Evolutionary conservation across 768 basidiomycete species (phyloP).

Genomic region (Brasilioporus rufonigricans): DNA sequence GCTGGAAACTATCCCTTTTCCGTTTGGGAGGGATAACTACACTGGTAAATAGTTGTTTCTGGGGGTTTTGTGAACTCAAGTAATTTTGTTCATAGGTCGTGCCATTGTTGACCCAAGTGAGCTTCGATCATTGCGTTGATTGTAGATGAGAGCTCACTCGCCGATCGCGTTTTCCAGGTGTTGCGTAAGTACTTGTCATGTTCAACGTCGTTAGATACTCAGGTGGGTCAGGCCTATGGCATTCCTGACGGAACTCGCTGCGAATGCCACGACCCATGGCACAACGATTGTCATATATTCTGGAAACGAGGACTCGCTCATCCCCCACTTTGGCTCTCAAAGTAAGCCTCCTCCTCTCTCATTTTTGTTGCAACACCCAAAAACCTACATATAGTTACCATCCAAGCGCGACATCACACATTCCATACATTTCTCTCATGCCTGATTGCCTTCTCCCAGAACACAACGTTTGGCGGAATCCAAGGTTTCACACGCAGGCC

Average conservation of each 20-base stretch:
- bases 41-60: slow-evolving; percentile 12
- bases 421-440: neutral
- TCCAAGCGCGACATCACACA: slow-evolving; percentile 40
- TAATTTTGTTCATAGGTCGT: slow-evolving; percentile 7
- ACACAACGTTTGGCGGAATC: slow-evolving; percentile 78
- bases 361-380: neutral
- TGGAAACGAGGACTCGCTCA: slow-evolving; percentile 66
- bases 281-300: slow-evolving; percentile 57
- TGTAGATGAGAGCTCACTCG: neutral
- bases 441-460: slow-evolving; percentile 37
- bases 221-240: slow-evolving; percentile 49
- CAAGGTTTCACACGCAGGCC: slow-evolving; percentile 71
- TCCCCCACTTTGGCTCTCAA: slow-evolving; percentile 62
- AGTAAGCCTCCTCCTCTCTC: slow-evolving; percentile 33
- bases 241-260: slow-evolving; percentile 63
- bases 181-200: slow-evolving; percentile 28
- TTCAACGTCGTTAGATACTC: neutral
- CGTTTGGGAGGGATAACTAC: slow-evolving; percentile 14
- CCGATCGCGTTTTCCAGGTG: slow-evolving; percentile 20
- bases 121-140: neutral
- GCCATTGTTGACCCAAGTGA: slow-evolving; percentile 31
- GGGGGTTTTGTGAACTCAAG: neutral
- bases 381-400: slow-evolving; percentile 40
- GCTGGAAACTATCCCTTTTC: slow-evolving; percentile 24
- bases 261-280: slow-evolving; percentile 50